These are phyloP conservation scores for Periconia macrospinosa DNA, from an alignment of 2,329 filamentous ascomycete species.

Conservation along the genomic window DNA sequence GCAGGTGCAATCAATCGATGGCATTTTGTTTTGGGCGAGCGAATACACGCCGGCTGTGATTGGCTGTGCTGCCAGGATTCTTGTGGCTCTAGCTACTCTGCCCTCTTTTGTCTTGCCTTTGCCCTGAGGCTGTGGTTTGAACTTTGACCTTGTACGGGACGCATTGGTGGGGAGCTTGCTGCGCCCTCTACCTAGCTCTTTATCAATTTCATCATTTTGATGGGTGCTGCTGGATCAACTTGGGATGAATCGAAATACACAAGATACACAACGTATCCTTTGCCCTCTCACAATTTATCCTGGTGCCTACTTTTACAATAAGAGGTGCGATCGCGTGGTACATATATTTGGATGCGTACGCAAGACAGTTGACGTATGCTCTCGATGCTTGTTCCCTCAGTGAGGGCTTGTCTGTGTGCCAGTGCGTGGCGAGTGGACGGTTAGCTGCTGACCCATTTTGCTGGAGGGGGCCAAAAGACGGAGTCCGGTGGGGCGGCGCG, in stretches of 20 bases:
- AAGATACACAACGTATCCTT: too few relatives aligned
- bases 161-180: not conserved
- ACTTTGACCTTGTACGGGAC: not conserved
- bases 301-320: too few relatives aligned
- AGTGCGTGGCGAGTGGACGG: slow-evolving; percentile 13
- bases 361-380: not conserved
- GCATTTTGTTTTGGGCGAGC: not conserved
- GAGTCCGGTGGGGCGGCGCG: slow-evolving; percentile 3
- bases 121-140: slow-evolving; percentile 7
- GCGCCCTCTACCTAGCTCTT: not conserved
- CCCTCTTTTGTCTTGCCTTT: not conserved
- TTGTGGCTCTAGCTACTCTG: not conserved
- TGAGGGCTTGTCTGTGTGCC: not conserved
- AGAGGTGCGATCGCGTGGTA: too few relatives aligned
- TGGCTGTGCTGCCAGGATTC: not conserved
- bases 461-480: slow-evolving; percentile 9
- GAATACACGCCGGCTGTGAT: not conserved
- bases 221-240: too few relatives aligned
- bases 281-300: too few relatives aligned
- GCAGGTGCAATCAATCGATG: slow-evolving; percentile 2
- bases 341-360: too few relatives aligned
- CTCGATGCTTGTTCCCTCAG: not conserved
- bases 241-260: too few relatives aligned
- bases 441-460: slow-evolving; percentile 13
- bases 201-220: too few relatives aligned